These are phyloP conservation scores for Diaporthe humulicola DNA, from an alignment of 2,329 filamentous ascomycete genomes.

Conservation along the genomic window DNA sequence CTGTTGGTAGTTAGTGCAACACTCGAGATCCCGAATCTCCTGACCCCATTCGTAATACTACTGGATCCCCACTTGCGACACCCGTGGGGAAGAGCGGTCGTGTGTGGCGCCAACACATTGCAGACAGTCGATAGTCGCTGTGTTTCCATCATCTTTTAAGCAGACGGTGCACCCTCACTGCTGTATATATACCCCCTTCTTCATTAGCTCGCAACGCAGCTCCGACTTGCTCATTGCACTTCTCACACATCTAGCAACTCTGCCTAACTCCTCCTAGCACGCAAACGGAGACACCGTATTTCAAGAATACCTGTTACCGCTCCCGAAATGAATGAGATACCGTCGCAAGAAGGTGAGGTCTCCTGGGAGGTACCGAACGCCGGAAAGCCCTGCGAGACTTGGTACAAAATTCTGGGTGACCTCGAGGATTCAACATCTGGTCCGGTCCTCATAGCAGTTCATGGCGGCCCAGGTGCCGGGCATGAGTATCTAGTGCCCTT, in stretches of 20 bases:
- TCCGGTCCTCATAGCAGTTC: conserved; percentile 41
- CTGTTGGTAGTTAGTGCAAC: background rate
- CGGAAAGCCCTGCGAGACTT: conserved; percentile 36
- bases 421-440: conserved; percentile 6
- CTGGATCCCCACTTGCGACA: background rate
- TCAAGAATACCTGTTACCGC: no score
- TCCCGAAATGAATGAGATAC: background rate
- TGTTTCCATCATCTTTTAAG: no score
- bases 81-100: no score
- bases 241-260: background rate
- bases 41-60: background rate
- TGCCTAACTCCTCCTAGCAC: background rate
- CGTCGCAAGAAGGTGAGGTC: conserved; percentile 34
- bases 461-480: conserved; percentile 60
- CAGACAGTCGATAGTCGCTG: no score
- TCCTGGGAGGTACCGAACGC: conserved; percentile 34
- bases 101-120: no score
- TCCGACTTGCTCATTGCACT: background rate
- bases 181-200: no score
- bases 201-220: background rate
- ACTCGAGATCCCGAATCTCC: background rate
- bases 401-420: conserved; percentile 29
- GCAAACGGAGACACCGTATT: background rate
- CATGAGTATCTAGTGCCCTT: conserved; percentile 54
- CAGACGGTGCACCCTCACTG: no score